phyloP scores from a whole-genome alignment of 331 rosid genomes.

The Acacia pycnantha region DNA sequence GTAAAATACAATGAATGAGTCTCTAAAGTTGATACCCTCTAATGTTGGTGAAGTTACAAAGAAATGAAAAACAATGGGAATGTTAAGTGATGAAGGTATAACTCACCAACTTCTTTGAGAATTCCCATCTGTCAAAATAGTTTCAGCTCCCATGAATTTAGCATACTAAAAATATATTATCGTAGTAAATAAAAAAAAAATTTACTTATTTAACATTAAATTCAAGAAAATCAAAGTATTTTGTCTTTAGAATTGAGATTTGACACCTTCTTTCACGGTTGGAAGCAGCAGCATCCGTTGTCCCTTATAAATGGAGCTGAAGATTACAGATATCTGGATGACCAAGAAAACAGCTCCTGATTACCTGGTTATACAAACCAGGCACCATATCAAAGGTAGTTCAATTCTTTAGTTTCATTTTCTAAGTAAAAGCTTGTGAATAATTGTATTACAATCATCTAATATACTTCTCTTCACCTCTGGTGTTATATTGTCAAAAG shows the following conservation, averaged over 20 bases:
- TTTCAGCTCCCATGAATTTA: background rate
- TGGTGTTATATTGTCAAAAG: background rate
- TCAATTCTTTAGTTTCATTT: background rate
- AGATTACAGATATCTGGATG: background rate
- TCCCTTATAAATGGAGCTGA: background rate
- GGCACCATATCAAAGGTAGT: background rate
- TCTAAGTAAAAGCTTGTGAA: background rate
- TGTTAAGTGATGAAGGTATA: background rate
- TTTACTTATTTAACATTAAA: background rate
- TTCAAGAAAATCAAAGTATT: background rate
- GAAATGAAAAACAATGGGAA: background rate
- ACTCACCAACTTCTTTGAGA: background rate
- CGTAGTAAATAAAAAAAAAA: background rate
- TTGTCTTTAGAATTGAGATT: background rate
- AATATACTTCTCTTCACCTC: background rate
- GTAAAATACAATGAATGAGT: background rate
- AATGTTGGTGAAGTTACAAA: background rate
- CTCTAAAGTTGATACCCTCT: background rate
- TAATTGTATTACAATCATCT: too few species aligned
- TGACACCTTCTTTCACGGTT: background rate
- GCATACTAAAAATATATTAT: background rate
- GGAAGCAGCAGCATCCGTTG: background rate
- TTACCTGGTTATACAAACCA: background rate
- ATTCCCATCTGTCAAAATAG: background rate
- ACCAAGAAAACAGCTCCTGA: background rate